Conservation (phyloP, 2,329 filamentous ascomycete species). For the Verticillium dahliae region DNA sequence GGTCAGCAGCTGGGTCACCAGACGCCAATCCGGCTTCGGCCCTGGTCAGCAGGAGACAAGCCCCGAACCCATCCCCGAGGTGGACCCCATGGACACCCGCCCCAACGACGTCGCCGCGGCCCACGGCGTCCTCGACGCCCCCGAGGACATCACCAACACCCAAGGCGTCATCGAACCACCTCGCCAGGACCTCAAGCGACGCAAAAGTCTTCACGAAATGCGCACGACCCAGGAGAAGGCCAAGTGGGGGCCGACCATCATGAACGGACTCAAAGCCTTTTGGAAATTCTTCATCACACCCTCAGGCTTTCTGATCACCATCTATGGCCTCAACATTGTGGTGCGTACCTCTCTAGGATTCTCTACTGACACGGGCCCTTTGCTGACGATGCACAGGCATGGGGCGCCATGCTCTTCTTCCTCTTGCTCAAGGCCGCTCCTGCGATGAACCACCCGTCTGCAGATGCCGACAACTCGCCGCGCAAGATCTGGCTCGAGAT, state of each 20-base stretch:
- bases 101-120: not conserved
- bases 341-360: slow-evolving; percentile 7
- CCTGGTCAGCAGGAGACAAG: not conserved
- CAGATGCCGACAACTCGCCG: slow-evolving; percentile 11
- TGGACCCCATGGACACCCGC: not conserved
- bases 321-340: slow-evolving; percentile 21
- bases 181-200: slow-evolving; percentile 6
- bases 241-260: slow-evolving; percentile 16
- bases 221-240: slow-evolving; percentile 15
- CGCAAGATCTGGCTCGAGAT: slow-evolving; percentile 14
- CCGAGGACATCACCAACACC: not conserved
- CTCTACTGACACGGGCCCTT: not conserved
- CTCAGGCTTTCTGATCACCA: slow-evolving; percentile 19
- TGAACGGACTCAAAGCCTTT: slow-evolving; percentile 17
- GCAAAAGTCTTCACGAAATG: slow-evolving; percentile 13
- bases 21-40: not conserved
- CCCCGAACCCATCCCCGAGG: not conserved
- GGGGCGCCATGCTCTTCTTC: slow-evolving; percentile 22
- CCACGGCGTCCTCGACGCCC: not conserved
- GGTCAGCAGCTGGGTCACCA: slow-evolving; percentile 4
- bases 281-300: slow-evolving; percentile 21
- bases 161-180: not conserved
- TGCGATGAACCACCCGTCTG: slow-evolving; percentile 12
- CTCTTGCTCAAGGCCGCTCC: slow-evolving; percentile 17
- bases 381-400: slow-evolving; percentile 9